A percentile compares a stretch with the other conserved stretches of the same genome.
Evolutionary conservation across 176 grass and related monocot species (phyloP).

Genomic region (Zoysia pacifica): DNA sequence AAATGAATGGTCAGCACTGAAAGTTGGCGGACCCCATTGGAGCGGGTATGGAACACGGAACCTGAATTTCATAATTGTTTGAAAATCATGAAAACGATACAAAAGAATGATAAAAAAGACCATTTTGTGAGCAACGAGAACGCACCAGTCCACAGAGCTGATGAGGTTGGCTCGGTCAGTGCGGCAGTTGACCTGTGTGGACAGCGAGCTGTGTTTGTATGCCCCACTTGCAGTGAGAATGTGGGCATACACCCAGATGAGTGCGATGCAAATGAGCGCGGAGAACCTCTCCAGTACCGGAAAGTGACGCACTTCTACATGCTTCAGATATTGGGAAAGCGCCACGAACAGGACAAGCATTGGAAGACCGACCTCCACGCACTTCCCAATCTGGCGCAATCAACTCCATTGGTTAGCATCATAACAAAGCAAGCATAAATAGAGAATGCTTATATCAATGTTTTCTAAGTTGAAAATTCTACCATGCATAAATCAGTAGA

Average conservation of each 20-base stretch:
- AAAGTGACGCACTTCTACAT: constrained; percentile 39
- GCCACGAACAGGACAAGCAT: constrained; percentile 76
- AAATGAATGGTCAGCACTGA: constrained; percentile 71
- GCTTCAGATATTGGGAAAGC: constrained; percentile 51
- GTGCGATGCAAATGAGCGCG: constrained; percentile 60
- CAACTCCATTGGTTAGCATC: constrained; percentile 15
- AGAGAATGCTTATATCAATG: background rate
- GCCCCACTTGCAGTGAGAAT: constrained; percentile 68
- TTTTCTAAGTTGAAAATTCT: background rate
- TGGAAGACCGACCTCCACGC: constrained; percentile 78
- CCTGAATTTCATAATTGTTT: constrained; percentile 34
- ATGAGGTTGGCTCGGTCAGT: constrained; percentile 76
- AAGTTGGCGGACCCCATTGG: constrained; percentile 82
- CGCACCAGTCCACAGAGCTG: constrained; percentile 59
- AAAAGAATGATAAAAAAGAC: background rate
- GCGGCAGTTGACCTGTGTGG: constrained; percentile 72
- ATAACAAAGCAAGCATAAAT: background rate
- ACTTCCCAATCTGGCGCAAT: constrained; percentile 61
- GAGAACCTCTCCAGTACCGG: constrained; percentile 83
- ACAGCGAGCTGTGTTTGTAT: constrained; percentile 56
- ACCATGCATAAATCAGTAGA: background rate
- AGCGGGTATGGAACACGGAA: constrained; percentile 68
- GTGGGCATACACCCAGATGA: constrained; percentile 75
- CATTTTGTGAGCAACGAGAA: background rate
- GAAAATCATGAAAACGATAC: background rate